Conservation (phyloP, 805 yeast species). For the Pichia eremophila region DNA sequence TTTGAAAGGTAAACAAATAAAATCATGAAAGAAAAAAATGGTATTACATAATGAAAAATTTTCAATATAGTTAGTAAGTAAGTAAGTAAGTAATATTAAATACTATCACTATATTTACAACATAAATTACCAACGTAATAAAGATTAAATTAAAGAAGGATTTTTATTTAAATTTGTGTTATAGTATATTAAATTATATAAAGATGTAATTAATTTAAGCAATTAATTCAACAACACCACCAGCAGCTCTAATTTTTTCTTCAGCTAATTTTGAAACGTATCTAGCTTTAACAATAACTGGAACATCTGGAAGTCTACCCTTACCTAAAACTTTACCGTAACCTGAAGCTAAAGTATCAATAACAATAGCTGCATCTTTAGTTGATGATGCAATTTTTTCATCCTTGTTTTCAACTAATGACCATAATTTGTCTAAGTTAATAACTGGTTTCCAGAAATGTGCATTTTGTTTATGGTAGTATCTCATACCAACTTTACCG, state of each 20-base stretch:
- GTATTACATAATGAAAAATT: no score
- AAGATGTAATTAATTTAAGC: conserved; percentile 50
- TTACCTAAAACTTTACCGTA: conserved; percentile 99
- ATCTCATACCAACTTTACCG: conserved; percentile 99
- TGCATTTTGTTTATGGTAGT: conserved; percentile 91
- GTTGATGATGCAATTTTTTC: conserved; percentile 80
- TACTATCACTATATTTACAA: no score
- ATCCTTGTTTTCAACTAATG: conserved; percentile 92
- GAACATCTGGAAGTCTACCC: conserved; percentile 96
- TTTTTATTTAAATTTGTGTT: not conserved
- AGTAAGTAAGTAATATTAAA: no score
- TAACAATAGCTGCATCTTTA: conserved; percentile 92
- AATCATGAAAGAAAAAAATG: no score
- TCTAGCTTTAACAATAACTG: conserved; percentile 99
- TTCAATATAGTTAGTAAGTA: no score
- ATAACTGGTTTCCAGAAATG: conserved; percentile 97
- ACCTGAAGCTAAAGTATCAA: conserved; percentile 98
- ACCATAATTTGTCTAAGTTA: conserved; percentile 98
- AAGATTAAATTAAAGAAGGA: not conserved
- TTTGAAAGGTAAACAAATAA: not conserved
- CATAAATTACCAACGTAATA: no score
- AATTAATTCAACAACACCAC: conserved; percentile 99
- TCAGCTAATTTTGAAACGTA: conserved; percentile 98
- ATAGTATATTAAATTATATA: no score
- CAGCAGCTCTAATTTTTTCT: conserved; percentile 99